Evolutionary conservation across 192 early-diverging fungal genomes (phyloP).

Genomic region (Kickxella alabastrina): DNA sequence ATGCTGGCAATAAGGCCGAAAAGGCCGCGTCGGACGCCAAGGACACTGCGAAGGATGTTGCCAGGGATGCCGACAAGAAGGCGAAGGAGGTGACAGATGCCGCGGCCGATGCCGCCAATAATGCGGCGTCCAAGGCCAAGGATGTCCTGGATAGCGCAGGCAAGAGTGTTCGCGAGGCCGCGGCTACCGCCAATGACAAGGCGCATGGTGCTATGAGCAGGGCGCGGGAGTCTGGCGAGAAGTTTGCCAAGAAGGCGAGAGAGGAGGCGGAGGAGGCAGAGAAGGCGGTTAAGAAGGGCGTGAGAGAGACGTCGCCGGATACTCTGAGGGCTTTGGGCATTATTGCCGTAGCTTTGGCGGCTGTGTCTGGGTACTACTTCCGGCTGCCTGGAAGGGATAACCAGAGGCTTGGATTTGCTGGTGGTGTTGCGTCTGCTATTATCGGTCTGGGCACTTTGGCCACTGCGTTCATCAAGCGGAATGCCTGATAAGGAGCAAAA

Average conservation of each 20-base stretch:
- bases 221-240: conserved; percentile 38
- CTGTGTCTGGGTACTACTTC: conserved; percentile 42
- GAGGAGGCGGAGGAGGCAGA: conserved; percentile 44
- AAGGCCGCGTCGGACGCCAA: conserved; percentile 12
- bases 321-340: conserved; percentile 27
- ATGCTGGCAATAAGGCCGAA: conserved; percentile 7
- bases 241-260: conserved; percentile 30
- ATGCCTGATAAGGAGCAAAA: too few species aligned
- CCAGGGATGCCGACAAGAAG: conserved; percentile 6
- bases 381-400: conserved; percentile 46
- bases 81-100: conserved; percentile 7
- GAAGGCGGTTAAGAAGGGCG: conserved; percentile 32
- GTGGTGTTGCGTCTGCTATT: conserved; percentile 41
- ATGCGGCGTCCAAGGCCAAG: conserved; percentile 26
- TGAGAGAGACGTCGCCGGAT: conserved; percentile 24
- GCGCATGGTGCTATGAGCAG: conserved; percentile 27
- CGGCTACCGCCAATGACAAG: conserved; percentile 28
- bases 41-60: conserved; percentile 12
- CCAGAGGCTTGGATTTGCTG: conserved; percentile 45
- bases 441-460: conserved; percentile 44
- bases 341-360: conserved; percentile 38
- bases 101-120: conserved; percentile 15
- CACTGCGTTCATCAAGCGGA: conserved; percentile 34
- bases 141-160: conserved; percentile 32
- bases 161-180: conserved; percentile 42